phyloP scores from a whole-genome alignment of 2,329 filamentous ascomycete genomes.

The Biscogniauxia marginata region DNA sequence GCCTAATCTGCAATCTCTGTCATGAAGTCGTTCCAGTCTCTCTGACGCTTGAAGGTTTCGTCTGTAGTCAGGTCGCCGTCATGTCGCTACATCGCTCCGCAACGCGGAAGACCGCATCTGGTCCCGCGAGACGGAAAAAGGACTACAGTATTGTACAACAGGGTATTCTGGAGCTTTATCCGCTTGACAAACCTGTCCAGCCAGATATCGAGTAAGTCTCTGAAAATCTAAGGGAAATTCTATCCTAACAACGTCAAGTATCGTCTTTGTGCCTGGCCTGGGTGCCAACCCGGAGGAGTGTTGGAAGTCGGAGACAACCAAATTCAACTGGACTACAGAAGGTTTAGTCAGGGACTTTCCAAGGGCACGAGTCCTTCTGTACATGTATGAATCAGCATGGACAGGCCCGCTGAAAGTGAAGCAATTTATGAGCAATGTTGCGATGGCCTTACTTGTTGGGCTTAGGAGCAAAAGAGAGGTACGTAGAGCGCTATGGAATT shows the following conservation, averaged over 20 bases:
- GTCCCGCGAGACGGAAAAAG: constrained; percentile 28
- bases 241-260: constrained; percentile 25
- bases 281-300: constrained; percentile 40
- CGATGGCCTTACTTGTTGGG: constrained; percentile 36
- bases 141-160: constrained; percentile 38
- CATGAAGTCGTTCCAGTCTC: constrained; percentile 7
- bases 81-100: constrained; percentile 29
- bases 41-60: constrained; percentile 1
- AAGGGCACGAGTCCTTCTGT: constrained; percentile 39
- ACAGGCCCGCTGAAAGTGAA: constrained; percentile 40
- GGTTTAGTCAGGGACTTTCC: constrained; percentile 40
- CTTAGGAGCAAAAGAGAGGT: constrained; percentile 37
- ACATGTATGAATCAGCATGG: constrained; percentile 44
- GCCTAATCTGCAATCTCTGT: neutral
- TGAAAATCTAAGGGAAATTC: neutral
- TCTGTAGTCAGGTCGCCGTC: constrained; percentile 6
- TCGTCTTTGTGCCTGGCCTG: constrained; percentile 42
- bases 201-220: constrained; percentile 38
- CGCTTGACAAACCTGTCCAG: constrained; percentile 27
- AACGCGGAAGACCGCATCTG: constrained; percentile 25
- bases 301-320: constrained; percentile 37
- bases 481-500: neutral
- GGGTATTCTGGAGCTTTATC: constrained; percentile 40
- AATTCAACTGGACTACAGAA: constrained; percentile 43
- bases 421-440: constrained; percentile 40